phyloP scores from a whole-genome alignment of 164 flowering plant genomes.

The Nymphaea colorata region DNA sequence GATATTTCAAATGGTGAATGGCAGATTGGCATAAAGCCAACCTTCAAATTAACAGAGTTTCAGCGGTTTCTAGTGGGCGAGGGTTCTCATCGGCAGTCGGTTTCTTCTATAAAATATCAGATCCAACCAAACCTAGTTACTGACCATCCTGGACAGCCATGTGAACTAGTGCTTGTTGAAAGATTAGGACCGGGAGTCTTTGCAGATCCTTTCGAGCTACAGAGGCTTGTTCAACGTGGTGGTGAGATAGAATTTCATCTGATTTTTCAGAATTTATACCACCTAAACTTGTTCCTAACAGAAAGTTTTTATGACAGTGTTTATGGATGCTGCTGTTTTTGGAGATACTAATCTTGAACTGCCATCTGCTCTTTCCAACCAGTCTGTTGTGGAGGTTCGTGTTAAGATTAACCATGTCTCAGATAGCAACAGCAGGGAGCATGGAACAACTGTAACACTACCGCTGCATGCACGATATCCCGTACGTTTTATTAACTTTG shows the following conservation, averaged over 20 bases:
- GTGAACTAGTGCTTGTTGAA: slow-evolving; percentile 49
- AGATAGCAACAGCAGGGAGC: slow-evolving; percentile 9
- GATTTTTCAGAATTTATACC: background rate
- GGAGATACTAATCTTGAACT: slow-evolving; percentile 91
- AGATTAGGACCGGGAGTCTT: slow-evolving; percentile 75
- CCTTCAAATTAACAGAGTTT: slow-evolving; percentile 16
- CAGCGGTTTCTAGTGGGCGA: slow-evolving; percentile 53
- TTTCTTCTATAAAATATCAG: slow-evolving; percentile 31
- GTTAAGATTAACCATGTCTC: slow-evolving; percentile 23
- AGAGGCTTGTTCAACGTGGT: slow-evolving; percentile 65
- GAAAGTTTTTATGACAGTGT: slow-evolving; percentile 37
- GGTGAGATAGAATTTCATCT: slow-evolving; percentile 27
- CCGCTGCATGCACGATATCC: slow-evolving; percentile 89
- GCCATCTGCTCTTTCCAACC: slow-evolving; percentile 60
- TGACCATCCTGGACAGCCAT: slow-evolving; percentile 20
- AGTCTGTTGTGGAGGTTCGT: slow-evolving; percentile 70
- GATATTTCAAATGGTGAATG: slow-evolving; percentile 17
- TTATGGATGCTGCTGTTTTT: slow-evolving; percentile 51
- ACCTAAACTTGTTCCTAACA: background rate
- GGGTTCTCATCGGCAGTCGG: slow-evolving; percentile 80
- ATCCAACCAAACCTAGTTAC: slow-evolving; percentile 11
- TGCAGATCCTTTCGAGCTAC: slow-evolving; percentile 92
- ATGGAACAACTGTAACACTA: slow-evolving; percentile 39
- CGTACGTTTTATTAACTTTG: slow-evolving; percentile 24
- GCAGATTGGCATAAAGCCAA: slow-evolving; percentile 6